Percentiles rank a stretch among this genome's conserved stretches.
phyloP scores from a whole-genome alignment of 805 yeast genomes.

The Kuraishia capsulata region DNA sequence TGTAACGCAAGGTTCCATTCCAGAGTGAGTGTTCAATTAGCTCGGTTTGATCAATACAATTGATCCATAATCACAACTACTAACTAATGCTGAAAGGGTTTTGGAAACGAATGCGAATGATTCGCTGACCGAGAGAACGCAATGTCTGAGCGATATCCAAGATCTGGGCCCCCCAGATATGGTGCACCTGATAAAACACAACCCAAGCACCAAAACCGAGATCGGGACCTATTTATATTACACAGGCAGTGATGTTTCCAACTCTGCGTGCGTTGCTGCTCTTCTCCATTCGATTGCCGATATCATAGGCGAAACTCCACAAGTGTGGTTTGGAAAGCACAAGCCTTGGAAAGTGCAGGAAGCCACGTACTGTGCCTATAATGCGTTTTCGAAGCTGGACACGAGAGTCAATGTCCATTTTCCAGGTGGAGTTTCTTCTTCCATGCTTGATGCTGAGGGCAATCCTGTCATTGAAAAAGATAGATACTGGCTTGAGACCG shows the following conservation, averaged over 20 bases:
- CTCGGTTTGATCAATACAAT: too few species aligned
- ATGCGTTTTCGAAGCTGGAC: slow-evolving; percentile 53
- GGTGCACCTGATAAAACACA: slow-evolving; percentile 36
- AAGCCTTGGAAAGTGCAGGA: slow-evolving; percentile 65
- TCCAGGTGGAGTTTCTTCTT: slow-evolving; percentile 64
- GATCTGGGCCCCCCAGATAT: slow-evolving; percentile 72
- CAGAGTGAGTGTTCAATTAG: slow-evolving; percentile 54
- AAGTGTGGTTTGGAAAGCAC: slow-evolving; percentile 73
- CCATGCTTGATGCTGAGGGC: slow-evolving; percentile 37
- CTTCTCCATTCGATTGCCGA: slow-evolving; percentile 61
- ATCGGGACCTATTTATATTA: slow-evolving; percentile 68
- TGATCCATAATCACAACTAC: neutral
- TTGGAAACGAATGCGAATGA: slow-evolving; percentile 39
- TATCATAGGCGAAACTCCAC: slow-evolving; percentile 50
- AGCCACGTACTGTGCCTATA: slow-evolving; percentile 60
- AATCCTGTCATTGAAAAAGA: slow-evolving; percentile 43
- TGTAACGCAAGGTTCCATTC: slow-evolving; percentile 53
- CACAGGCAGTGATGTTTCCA: slow-evolving; percentile 69
- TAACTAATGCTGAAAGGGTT: slow-evolving; percentile 26
- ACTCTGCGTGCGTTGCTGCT: slow-evolving; percentile 72
- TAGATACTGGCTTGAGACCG: slow-evolving; percentile 52
- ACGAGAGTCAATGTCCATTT: slow-evolving; percentile 64
- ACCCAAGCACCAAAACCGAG: slow-evolving; percentile 34
- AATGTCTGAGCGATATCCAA: slow-evolving; percentile 44
- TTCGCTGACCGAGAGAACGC: slow-evolving; percentile 56